Base-by-base conservation (phyloP, 2,329 filamentous ascomycete genomes). In the Cercospora berteroae region DNA sequence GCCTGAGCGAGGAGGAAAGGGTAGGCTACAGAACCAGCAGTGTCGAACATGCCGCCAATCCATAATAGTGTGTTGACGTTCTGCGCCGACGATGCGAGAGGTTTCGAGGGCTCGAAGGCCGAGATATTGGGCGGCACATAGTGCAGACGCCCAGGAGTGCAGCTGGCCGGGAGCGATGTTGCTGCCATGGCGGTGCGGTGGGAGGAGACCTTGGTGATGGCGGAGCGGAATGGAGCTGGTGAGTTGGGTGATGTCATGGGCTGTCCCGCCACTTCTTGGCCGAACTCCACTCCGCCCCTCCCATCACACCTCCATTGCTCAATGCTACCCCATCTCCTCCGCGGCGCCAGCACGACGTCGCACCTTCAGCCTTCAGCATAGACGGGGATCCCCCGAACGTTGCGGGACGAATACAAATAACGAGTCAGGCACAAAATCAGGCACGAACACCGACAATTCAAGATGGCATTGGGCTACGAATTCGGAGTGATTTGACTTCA, bases 11-110 rank as follows among this genome's bases (percentile, higher is more conserved):
- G 79, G 5, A 78, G 73, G 55, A 81, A 75, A 2, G 86, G 81
- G 75, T 90, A 91, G 0, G 83, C 80, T 8, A 90, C 84, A 0
- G 87, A 88, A 69, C 90, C 86, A 67, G 90, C 86, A 1, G 89
- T 89, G 77, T 92, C 90, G 42, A 84, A 85, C 16, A 93, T 84
- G 39, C 90, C 90, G 69, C 89, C 89, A 69, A 92, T 84, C 79
- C 90, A 90, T 68, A 93, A 78, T 63, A 93, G 78, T 3, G 87
- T 88, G 78, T 91, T 87, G 60, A 77, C 80, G 66, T 78, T 76
- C 20, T 66, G 33, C 25, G 50, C 42, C 57, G 25, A 72, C 58
- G 33, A 48, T 63, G 64, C 67, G 55, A 74, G 71, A 5, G 75
- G 69, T 33, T 77, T 73, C 50, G 68, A 67, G 65, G 82, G 80